Conservation (phyloP, 225 moss, liverwort and hornwort genomes). For the Physcomitrellopsis africana region DNA sequence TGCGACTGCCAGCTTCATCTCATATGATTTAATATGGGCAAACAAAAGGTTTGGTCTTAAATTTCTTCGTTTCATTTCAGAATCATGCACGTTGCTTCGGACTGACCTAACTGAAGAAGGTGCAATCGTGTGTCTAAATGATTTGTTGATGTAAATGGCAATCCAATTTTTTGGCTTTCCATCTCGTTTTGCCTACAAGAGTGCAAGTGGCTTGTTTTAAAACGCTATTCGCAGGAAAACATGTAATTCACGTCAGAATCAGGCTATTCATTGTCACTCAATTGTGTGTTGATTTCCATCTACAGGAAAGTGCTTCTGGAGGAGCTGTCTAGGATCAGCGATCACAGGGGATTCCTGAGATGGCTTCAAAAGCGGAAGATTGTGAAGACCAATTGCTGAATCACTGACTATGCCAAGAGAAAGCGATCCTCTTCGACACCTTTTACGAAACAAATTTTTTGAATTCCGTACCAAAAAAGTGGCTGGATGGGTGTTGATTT, state of each 20-base stretch:
- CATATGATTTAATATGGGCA: slow-evolving; percentile 80
- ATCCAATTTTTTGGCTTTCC: slow-evolving; percentile 1
- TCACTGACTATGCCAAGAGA: not conserved
- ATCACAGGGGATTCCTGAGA: slow-evolving; percentile 63
- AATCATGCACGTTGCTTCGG: not conserved
- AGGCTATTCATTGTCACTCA: not conserved
- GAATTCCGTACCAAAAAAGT: slow-evolving; percentile 37
- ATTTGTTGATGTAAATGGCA: not conserved
- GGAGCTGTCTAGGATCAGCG: slow-evolving; percentile 66
- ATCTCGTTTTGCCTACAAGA: not conserved
- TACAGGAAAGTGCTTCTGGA: slow-evolving; percentile 71
- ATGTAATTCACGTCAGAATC: not conserved
- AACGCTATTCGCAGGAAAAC: not conserved
- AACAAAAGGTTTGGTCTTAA: slow-evolving; percentile 54
- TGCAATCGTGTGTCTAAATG: not conserved
- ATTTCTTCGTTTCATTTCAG: not conserved
- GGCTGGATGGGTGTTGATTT: slow-evolving; percentile 26
- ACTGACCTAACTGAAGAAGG: not conserved
- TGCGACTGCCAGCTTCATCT: slow-evolving; percentile 81
- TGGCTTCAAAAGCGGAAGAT: slow-evolving; percentile 78
- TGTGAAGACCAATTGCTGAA: slow-evolving; percentile 61
- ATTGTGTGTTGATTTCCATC: not conserved
- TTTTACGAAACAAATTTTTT: slow-evolving; percentile 24
- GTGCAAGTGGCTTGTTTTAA: not conserved
- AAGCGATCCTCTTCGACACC: slow-evolving; percentile 7